Evolutionary conservation across 225 moss, liverwort and hornwort species (phyloP).

Genomic region (Antitrichia curtipendula): DNA sequence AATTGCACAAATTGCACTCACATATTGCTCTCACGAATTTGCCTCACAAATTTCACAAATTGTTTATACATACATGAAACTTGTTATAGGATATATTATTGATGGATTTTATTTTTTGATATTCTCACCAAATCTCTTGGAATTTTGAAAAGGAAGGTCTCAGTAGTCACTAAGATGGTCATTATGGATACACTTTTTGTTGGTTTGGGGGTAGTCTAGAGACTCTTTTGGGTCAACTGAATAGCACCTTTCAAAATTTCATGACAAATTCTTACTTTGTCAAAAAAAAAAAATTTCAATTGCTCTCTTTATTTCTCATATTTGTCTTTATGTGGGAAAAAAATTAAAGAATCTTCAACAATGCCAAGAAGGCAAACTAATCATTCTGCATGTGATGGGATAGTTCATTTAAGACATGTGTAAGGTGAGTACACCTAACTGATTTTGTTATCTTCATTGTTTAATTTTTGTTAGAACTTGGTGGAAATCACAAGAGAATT

Average conservation of each 20-base stretch:
- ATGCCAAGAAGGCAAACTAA: fast-evolving
- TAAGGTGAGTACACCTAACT: not conserved
- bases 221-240: not conserved
- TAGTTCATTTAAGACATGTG: not conserved
- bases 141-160: too few relatives aligned
- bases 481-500: not conserved
- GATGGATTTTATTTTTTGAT: not conserved
- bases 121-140: fast-evolving
- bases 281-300: not conserved
- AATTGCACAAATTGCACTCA: too few relatives aligned
- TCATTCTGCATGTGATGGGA: not conserved
- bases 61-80: not conserved
- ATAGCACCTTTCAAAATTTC: not conserved
- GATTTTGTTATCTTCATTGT: not conserved
- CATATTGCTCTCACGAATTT: not conserved
- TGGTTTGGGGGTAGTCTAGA: not conserved
- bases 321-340: not conserved
- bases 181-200: not conserved
- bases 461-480: not conserved
- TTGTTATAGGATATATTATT: not conserved
- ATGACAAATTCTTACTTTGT: not conserved
- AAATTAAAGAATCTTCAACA: not conserved
- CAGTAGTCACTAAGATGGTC: too few relatives aligned
- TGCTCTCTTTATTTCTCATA: not conserved
- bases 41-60: not conserved